Percentiles rank a stretch among this genome's conserved stretches.
Evolutionary conservation across 345 rosid species (phyloP).

Genomic region (Eucalyptus polybractea): DNA sequence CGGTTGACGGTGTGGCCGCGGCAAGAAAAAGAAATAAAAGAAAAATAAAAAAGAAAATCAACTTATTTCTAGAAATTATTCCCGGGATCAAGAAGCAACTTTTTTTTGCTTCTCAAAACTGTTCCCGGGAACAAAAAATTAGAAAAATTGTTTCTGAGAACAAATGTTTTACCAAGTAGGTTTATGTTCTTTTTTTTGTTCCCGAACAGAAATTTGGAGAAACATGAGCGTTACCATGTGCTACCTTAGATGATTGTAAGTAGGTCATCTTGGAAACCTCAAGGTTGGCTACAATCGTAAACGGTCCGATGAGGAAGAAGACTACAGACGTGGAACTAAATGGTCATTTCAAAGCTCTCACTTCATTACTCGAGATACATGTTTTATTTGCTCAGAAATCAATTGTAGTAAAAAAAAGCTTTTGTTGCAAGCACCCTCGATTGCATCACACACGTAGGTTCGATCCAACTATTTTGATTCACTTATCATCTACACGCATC

Average conservation of each 20-base stretch:
- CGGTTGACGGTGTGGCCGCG: no score
- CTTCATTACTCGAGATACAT: not conserved
- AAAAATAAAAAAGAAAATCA: no score
- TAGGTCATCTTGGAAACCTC: not conserved
- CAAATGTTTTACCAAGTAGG: no score
- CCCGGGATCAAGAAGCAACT: no score
- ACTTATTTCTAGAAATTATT: no score
- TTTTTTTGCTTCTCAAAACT: no score
- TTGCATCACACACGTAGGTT: not conserved
- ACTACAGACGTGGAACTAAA: not conserved
- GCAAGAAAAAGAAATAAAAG: no score
- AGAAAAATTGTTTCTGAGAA: no score
- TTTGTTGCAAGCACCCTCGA: not conserved
- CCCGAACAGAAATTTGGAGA: accelerated
- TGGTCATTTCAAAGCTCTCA: not conserved
- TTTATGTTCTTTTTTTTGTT: no score
- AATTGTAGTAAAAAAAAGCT: not conserved
- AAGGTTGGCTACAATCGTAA: not conserved
- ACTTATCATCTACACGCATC: not conserved
- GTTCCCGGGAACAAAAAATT: no score
- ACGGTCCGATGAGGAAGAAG: not conserved
- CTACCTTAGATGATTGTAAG: not conserved
- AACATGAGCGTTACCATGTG: accelerated
- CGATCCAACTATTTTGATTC: not conserved
- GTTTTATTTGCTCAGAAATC: not conserved